Percentiles rank a stretch among this genome's conserved stretches.
Evolutionary conservation across 2,329 filamentous ascomycete genomes (phyloP).

Genomic region (Talaromyces sp.): DNA sequence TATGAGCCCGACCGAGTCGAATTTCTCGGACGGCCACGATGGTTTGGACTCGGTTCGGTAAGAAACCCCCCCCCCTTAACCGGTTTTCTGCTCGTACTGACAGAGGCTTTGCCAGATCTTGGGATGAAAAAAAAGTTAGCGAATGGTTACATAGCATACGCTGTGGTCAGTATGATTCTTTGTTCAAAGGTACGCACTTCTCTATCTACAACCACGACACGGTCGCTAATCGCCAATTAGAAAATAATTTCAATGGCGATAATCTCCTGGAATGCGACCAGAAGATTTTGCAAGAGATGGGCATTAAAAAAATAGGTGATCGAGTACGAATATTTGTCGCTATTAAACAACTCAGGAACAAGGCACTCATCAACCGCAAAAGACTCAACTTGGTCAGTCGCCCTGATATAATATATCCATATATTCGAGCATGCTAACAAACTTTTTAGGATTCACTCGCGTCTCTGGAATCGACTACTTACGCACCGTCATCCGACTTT

Average conservation of each 20-base stretch:
- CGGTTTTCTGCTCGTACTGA: constrained; percentile 16
- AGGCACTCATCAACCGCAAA: constrained; percentile 69
- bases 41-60: constrained; percentile 69
- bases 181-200: constrained; percentile 61
- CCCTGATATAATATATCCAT: not conserved
- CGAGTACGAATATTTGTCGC: constrained; percentile 83
- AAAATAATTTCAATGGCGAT: constrained; percentile 96
- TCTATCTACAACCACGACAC: not conserved
- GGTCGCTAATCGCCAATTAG: constrained; percentile 24
- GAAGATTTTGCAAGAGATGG: constrained; percentile 93
- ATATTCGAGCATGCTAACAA: constrained; percentile 13
- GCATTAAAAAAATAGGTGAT: constrained; percentile 95
- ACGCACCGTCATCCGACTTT: constrained; percentile 59
- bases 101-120: constrained; percentile 44
- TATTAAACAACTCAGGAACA: constrained; percentile 76
- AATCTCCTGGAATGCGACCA: constrained; percentile 97
- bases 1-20: constrained; percentile 82
- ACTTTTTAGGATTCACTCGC: constrained; percentile 70
- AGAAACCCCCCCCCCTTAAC: constrained; percentile 14
- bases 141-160: constrained; percentile 89
- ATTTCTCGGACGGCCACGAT: constrained; percentile 76
- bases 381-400: constrained; percentile 74
- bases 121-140: constrained; percentile 87
- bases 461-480: constrained; percentile 62
- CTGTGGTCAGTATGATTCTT: constrained; percentile 85